Evolutionary conservation across 306 rosid genomes (phyloP).

Genomic region (Dryas octopetala): DNA sequence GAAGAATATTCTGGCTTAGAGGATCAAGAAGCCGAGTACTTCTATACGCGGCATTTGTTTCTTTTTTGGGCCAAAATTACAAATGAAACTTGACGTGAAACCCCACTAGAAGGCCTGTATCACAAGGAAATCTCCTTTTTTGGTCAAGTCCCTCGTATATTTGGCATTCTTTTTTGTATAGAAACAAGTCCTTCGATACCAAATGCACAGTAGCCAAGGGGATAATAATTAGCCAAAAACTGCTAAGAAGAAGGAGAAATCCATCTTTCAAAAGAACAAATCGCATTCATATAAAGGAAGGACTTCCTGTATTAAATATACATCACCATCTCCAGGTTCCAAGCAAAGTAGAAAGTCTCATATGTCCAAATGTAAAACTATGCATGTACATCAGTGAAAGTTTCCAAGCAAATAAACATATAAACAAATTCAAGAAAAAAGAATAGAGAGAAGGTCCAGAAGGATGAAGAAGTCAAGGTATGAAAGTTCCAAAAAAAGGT

Average conservation of each 20-base stretch:
- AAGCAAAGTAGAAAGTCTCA: neutral
- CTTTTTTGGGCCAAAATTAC: no score
- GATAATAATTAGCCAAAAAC: no score
- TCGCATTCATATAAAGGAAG: neutral
- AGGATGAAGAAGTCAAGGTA: neutral
- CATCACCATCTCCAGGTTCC: slow-evolving; percentile 3
- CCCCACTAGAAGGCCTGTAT: no score
- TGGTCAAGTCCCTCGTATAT: no score
- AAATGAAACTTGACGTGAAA: no score
- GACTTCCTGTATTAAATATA: neutral
- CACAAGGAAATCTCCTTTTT: no score
- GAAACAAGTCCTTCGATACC: no score
- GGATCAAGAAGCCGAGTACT: no score
- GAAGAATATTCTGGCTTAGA: no score
- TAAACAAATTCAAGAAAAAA: neutral
- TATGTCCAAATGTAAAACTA: neutral
- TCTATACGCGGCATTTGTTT: no score
- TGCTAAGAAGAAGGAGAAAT: neutral
- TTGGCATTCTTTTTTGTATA: no score
- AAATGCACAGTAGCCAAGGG: no score
- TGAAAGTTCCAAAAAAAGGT: neutral
- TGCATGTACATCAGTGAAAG: slow-evolving; percentile 19
- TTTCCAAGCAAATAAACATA: neutral
- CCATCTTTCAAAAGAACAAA: neutral
- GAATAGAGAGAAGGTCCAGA: neutral